These are phyloP conservation scores for Eucommia ulmoides DNA, from an alignment of 257 asterid genomes.

Conservation along the genomic window DNA sequence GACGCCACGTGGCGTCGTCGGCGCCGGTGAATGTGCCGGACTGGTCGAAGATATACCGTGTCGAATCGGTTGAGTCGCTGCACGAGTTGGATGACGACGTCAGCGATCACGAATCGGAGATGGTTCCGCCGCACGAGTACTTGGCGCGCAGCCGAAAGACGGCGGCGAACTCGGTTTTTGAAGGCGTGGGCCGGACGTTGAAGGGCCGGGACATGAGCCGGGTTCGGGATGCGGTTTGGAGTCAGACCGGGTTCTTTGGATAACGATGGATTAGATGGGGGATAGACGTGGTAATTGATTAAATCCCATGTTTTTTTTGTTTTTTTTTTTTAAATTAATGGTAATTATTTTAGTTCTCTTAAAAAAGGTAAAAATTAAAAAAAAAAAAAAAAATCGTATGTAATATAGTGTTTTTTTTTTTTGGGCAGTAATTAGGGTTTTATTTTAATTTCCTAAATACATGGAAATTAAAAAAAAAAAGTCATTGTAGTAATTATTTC, in stretches of 20 bases:
- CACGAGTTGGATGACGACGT: constrained; percentile 32
- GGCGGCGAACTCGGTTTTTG: constrained; percentile 55
- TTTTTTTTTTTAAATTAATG: too few species aligned
- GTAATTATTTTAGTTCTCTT: too few species aligned
- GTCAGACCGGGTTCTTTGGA: constrained; percentile 84
- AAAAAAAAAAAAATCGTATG: too few species aligned
- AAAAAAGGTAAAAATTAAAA: too few species aligned
- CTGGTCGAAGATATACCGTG: constrained; percentile 73
- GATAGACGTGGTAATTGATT: too few species aligned
- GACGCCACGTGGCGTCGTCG: constrained; percentile 46
- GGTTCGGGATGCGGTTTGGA: constrained; percentile 91
- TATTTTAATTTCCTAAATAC: too few species aligned
- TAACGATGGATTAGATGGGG: too few species aligned
- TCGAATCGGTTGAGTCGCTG: constrained; percentile 51
- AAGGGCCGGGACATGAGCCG: constrained; percentile 89
- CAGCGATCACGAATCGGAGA: constrained; percentile 25
- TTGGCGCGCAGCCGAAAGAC: constrained; percentile 41
- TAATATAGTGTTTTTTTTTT: too few species aligned
- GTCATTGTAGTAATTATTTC: too few species aligned
- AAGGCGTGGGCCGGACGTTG: constrained; percentile 75
- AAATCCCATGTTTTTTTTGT: too few species aligned
- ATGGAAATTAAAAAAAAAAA: too few species aligned
- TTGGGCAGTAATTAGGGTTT: too few species aligned
- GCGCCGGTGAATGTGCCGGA: constrained; percentile 80
- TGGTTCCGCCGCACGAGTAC: constrained; percentile 84